Base-by-base conservation (phyloP, 2,329 filamentous ascomycete species). In the Westerdykella sp. region DNA sequence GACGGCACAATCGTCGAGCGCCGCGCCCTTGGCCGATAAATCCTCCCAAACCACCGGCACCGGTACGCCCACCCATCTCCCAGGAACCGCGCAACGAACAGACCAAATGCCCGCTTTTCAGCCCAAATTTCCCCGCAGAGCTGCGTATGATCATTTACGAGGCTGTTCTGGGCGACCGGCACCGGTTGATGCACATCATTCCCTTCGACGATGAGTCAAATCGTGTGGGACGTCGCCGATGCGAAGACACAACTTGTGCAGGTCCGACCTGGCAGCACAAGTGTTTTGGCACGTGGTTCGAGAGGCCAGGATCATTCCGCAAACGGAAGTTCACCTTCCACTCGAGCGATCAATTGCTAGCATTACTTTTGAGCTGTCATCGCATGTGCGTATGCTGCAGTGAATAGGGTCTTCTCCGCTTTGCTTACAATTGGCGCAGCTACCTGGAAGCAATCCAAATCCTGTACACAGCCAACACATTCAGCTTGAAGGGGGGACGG, bases 211-310 rank as follows among this genome's bases (percentile, higher is more conserved):
- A 43, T 21, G 18, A 21, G 5, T 47, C 42, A 13, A 13, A 38
- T 12, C 39, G 34, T 30, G 41, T 48, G 23, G 45, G 47, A 14
- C 37, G 43, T 38, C 37, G 40, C 18, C 47, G 45, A 5, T 52
- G 49, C 16, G 28, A 40, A 14, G 49, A 52, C 15, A 16, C 14
- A 15, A 37, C 39, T 3, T 39, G 36, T 36, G 14, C 14, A 16
- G 34, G n/a, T 38, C 47, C 47, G 28, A 43, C 38, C 5, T 53
- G 47, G 47, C 50, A 48, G 31, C 47, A 52, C 34, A 41, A 22
- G 12, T 52, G 49, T 30, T 53, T 45, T 40, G 47, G 47, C 11
- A 22, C 13, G 5, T 48, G 34, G 15, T 6, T 12, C 22, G 34
- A 41, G 34, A 21, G 18, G 18, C 18, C 3, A 4, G 4, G 18